phyloP scores from a whole-genome alignment of 345 rosid species.

The Draba incana region DNA sequence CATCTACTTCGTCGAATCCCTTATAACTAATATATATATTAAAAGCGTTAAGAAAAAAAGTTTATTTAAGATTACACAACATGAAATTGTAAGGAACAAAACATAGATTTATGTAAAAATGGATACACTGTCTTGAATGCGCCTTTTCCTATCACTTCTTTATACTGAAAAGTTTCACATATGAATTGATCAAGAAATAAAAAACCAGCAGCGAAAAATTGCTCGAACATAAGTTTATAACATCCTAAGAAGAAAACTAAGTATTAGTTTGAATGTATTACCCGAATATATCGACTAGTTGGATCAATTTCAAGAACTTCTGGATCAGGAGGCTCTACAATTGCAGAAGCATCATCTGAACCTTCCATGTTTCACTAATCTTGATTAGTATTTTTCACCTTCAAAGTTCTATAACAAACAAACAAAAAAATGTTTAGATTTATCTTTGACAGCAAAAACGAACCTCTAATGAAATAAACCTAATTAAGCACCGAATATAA shows the following conservation, averaged over 20 bases:
- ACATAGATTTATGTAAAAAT: background rate
- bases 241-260: no score
- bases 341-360: slow-evolving; percentile 49
- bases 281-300: slow-evolving; percentile 65
- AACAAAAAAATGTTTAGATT: background rate
- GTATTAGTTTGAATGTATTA: slow-evolving; percentile 24
- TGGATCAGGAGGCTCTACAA: slow-evolving; percentile 66
- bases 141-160: slow-evolving; percentile 72
- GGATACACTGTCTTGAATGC: slow-evolving; percentile 89
- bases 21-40: slow-evolving; percentile 57
- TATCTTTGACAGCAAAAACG: background rate
- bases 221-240: no score
- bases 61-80: slow-evolving; percentile 3
- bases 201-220: background rate
- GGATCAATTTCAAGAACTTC: slow-evolving; percentile 70
- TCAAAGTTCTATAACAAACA: slow-evolving; percentile 1
- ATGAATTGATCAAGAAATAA: slow-evolving; percentile 1
- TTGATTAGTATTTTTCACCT: slow-evolving; percentile 7
- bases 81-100: background rate
- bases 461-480: background rate
- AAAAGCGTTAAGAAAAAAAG: slow-evolving; percentile 33
- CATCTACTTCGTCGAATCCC: slow-evolving; percentile 91
- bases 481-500: background rate
- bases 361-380: slow-evolving; percentile 29
- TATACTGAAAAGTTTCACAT: slow-evolving; percentile 53